These are phyloP conservation scores for Clitoria ternatea DNA, from an alignment of 306 rosid genomes.

Conservation along the genomic window DNA sequence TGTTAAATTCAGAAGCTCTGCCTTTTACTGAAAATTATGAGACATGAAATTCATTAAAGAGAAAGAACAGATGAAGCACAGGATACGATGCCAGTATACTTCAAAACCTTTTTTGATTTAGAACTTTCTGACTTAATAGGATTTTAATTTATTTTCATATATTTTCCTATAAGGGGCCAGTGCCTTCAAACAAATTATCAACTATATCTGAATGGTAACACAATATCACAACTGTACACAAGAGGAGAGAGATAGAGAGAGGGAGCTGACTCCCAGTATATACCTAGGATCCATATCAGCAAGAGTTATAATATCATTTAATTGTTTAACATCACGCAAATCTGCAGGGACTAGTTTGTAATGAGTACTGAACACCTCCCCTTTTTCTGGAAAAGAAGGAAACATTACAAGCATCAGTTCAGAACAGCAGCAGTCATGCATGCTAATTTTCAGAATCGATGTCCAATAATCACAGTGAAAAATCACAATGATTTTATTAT, in stretches of 20 bases:
- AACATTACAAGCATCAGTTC: slow-evolving; percentile 1
- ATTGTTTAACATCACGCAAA: slow-evolving; percentile 57
- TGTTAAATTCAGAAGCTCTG: slow-evolving; percentile 4
- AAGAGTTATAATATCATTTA: slow-evolving; percentile 56
- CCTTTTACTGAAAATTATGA: not conserved
- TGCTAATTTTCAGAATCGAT: slow-evolving; percentile 5
- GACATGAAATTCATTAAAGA: not conserved
- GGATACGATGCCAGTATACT: not conserved
- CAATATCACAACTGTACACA: not conserved
- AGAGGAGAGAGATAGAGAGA: not conserved
- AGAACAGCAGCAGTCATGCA: not conserved
- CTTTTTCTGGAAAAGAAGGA: slow-evolving; percentile 66
- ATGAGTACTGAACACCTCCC: slow-evolving; percentile 79
- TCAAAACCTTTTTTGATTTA: not conserved
- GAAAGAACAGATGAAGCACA: not conserved
- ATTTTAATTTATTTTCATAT: not conserved
- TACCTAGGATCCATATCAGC: slow-evolving; percentile 88
- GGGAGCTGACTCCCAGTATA: slow-evolving; percentile 23
- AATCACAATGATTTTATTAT: not conserved
- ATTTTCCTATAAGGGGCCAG: not conserved
- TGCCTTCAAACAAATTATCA: slow-evolving; percentile 5
- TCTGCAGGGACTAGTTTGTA: slow-evolving; percentile 88
- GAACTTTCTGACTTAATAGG: not conserved
- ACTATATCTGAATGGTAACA: not conserved
- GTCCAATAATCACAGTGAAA: not conserved